Evolutionary conservation across 2,329 filamentous ascomycete species (phyloP), one percentile per base, ranked within the genome.

Genomic region (Lasiodiplodia hormozganensis): DNA sequence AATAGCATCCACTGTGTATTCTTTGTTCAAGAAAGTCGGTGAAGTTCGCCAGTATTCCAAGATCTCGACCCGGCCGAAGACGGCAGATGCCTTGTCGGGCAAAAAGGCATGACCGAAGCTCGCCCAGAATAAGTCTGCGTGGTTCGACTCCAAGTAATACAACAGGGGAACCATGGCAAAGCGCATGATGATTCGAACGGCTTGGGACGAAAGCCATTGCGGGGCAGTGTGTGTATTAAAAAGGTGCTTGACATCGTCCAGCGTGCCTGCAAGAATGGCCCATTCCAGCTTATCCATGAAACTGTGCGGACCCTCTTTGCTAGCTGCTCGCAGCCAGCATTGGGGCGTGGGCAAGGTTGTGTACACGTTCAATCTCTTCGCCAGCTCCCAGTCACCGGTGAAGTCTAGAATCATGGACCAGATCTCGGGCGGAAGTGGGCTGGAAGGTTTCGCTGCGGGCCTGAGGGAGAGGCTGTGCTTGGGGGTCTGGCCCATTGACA

Each of bases 31-130:
- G 71, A 97, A 95, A 14, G 90, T 92, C 0, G 90, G 89, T 16
- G 92, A 94, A 38, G 91, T 91, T 62, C 90, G 89, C 95, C 95
- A 98, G 88, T 94, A 97, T 71, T 96, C 92, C 10, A 98, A 84
- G 38, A 98, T 92, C 69, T 94, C 92, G 1, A 89, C 89, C 64
- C 92, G 90, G 57, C 92, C 93, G 76, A 96, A 97, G 71, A 94
- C 92, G 1, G 90, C 90, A 2, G 93, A 97, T 0, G 94, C 94
- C 76, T 96, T 96, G 72, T 93, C 94, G 0, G 94, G 93, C 2
- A 97, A 86, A 54, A 94, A 90, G 53, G 92, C 92, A 65, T 89
- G 85, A 56, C 92, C 92, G 76, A 94, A 94, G 36, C 94, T 96
- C 2, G 90, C 89, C 86, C 91, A 94, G 81, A 96, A 96, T 3